Evolutionary conservation across 2,329 filamentous ascomycete species (phyloP).

Genomic region (Boeremia lycopersici): DNA sequence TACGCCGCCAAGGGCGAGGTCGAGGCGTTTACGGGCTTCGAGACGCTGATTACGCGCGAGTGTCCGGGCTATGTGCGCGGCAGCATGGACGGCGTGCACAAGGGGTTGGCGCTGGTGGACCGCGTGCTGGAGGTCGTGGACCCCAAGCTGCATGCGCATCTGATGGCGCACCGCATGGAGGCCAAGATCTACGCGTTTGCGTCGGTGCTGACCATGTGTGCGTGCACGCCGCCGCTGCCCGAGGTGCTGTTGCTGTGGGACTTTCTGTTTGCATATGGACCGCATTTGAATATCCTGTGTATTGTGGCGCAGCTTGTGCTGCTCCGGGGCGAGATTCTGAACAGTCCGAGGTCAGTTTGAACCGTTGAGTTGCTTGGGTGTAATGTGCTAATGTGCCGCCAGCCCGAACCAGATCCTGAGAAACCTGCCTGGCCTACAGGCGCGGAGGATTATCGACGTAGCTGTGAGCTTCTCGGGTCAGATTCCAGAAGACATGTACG

Average conservation of each 20-base stretch:
- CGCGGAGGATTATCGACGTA: conserved; percentile 81
- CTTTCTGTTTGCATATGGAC: conserved; percentile 93
- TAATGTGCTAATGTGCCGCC: not conserved
- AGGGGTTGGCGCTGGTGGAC: conserved; percentile 87
- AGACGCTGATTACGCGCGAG: conserved; percentile 83
- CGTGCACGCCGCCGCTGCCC: conserved; percentile 91
- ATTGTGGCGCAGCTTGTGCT: conserved; percentile 94
- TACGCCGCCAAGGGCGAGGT: conserved; percentile 94
- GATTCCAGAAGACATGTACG: conserved; percentile 88
- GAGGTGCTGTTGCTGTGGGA: conserved; percentile 96
- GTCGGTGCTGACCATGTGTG: conserved; percentile 90
- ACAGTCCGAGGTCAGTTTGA: conserved; percentile 73
- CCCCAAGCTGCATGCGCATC: conserved; percentile 80
- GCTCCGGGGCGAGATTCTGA: conserved; percentile 82
- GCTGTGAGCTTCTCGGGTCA: conserved; percentile 86
- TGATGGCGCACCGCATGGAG: conserved; percentile 84
- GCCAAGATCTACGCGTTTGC: conserved; percentile 97
- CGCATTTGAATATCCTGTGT: conserved; percentile 92
- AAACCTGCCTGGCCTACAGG: conserved; percentile 82
- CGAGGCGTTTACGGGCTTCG: conserved; percentile 91
- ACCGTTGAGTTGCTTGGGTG: not conserved
- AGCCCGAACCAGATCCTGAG: conserved; percentile 93
- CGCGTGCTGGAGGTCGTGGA: conserved; percentile 91
- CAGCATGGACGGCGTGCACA: conserved; percentile 96
- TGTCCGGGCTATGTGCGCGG: conserved; percentile 93